These are phyloP conservation scores for Fusarium nygamai DNA, from an alignment of 2,329 filamentous ascomycete genomes.

Conservation along the genomic window DNA sequence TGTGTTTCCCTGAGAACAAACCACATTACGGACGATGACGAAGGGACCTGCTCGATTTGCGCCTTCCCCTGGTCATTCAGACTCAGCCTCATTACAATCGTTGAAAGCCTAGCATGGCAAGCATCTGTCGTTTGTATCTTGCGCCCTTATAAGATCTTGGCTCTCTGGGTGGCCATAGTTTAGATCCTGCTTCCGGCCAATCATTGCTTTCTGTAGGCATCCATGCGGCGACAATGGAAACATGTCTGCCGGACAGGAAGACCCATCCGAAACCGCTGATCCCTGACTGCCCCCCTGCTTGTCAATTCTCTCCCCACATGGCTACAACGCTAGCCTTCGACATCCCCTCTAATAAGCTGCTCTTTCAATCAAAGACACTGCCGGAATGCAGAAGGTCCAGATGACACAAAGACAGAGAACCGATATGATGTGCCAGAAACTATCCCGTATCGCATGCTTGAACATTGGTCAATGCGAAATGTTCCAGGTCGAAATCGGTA, in stretches of 20 bases:
- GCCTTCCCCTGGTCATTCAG: background rate
- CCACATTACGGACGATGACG: background rate
- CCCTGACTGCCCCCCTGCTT: constrained; percentile 38
- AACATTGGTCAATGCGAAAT: background rate
- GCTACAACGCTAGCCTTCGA: constrained; percentile 32
- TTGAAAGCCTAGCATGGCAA: background rate
- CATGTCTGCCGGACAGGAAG: constrained; percentile 43
- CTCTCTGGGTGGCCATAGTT: constrained; percentile 28
- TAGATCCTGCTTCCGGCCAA: constrained; percentile 34
- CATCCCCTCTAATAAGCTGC: constrained; percentile 24
- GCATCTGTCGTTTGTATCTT: constrained; percentile 21
- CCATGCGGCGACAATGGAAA: constrained; percentile 46
- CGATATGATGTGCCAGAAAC: background rate
- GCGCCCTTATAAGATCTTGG: constrained; percentile 27
- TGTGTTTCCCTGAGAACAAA: constrained; percentile 7
- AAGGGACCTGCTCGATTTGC: background rate
- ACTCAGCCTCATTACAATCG: constrained; percentile 6
- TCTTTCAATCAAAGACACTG: constrained; percentile 20
- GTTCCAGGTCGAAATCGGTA: background rate
- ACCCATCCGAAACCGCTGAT: constrained; percentile 40
- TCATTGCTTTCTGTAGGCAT: constrained; percentile 25
- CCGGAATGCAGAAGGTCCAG: constrained; percentile 4
- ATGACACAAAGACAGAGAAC: constrained; percentile 8
- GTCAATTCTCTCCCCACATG: constrained; percentile 42
- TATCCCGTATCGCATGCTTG: constrained; percentile 16